Conservation (phyloP, 2,329 filamentous ascomycete species). For the Phialophora macrospora region DNA sequence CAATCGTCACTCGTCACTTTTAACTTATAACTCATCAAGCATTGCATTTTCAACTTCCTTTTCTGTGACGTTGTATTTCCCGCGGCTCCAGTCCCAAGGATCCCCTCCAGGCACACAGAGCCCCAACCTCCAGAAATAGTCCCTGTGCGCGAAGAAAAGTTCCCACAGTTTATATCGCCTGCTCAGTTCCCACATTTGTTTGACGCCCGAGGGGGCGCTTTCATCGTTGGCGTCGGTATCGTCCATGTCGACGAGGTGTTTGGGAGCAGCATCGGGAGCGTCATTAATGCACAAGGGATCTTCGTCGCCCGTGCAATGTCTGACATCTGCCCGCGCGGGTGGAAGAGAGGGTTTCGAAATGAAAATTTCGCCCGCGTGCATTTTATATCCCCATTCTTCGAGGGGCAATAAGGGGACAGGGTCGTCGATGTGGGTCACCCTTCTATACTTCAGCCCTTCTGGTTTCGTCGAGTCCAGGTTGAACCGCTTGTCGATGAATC, state of each 20-base stretch:
- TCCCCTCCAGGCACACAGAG: constrained; percentile 82
- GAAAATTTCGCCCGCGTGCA: constrained; percentile 86
- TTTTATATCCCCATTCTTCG: constrained; percentile 82
- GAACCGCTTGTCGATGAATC: constrained; percentile 62
- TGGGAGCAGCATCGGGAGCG: background rate
- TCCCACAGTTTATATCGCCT: constrained; percentile 80
- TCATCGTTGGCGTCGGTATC: too few species aligned
- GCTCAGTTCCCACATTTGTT: constrained; percentile 46
- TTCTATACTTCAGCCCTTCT: constrained; percentile 61
- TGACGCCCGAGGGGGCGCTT: constrained; percentile 6
- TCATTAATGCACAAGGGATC: constrained; percentile 75
- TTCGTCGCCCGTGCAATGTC: constrained; percentile 70
- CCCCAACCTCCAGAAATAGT: constrained; percentile 95
- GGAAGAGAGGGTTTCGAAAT: constrained; percentile 74
- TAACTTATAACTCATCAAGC: background rate
- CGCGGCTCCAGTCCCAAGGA: constrained; percentile 38
- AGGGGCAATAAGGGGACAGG: constrained; percentile 87
- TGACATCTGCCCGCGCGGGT: constrained; percentile 70
- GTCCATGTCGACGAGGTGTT: constrained; percentile 37
- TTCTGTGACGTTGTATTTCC: constrained; percentile 25
- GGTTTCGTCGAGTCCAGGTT: constrained; percentile 43
- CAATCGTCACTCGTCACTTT: constrained; percentile 33
- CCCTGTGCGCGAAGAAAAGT: constrained; percentile 87
- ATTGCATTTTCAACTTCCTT: background rate
- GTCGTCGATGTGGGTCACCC: constrained; percentile 84